These are phyloP conservation scores for Sarcocystis neurona DNA, from an alignment of 169 alveolate species.

Conservation along the genomic window DNA sequence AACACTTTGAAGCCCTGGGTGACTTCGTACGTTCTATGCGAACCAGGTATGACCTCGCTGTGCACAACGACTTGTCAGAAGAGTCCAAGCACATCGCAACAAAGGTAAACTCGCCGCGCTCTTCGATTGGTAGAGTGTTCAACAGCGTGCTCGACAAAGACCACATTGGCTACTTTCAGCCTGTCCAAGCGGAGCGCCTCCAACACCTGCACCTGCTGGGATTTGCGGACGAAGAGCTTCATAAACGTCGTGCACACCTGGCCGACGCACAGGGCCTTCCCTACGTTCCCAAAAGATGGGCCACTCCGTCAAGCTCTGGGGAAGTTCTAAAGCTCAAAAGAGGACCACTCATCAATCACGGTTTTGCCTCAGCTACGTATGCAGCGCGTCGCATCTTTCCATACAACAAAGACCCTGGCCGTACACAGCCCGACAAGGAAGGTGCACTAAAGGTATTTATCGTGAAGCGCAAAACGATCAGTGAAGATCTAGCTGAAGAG, in stretches of 20 bases:
- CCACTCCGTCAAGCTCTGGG: neutral
- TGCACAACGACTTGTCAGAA: neutral
- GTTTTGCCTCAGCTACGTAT: neutral
- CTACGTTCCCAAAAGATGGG: no score
- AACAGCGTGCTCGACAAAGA: neutral
- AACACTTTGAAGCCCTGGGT: neutral
- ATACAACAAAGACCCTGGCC: neutral
- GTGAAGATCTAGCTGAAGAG: neutral
- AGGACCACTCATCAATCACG: neutral
- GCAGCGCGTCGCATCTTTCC: neutral
- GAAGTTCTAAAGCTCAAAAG: slow-evolving; percentile 1
- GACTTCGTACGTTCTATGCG: neutral
- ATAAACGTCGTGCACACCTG: no score
- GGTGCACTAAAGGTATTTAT: slow-evolving; percentile 7
- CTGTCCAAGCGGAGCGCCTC: neutral
- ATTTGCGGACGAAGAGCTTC: no score
- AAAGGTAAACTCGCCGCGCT: neutral
- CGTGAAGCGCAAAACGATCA: neutral
- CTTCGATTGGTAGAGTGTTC: neutral
- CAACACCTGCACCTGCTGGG: neutral
- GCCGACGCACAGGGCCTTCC: no score
- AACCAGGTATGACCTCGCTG: neutral
- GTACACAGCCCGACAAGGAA: neutral
- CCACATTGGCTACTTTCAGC: neutral
- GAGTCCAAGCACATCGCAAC: neutral